Conservation (phyloP, 2,329 filamentous ascomycete genomes). For the Aureobasidium namibiae region DNA sequence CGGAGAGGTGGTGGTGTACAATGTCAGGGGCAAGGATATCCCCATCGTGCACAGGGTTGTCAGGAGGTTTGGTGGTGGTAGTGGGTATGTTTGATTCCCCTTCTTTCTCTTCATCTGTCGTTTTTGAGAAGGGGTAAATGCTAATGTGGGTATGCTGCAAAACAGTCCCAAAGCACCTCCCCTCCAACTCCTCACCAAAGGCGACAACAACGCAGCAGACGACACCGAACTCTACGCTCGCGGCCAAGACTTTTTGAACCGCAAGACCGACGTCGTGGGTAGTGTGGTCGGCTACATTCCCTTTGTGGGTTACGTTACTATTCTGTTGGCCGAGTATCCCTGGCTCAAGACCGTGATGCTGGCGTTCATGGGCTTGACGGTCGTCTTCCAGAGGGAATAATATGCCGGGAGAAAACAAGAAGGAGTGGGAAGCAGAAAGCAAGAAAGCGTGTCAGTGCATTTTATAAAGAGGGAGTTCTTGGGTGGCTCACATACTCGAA, state of each 20-base stretch:
- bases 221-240: slow-evolving; percentile 85
- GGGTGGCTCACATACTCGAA: not conserved
- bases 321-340: slow-evolving; percentile 87
- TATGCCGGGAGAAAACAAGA: not conserved
- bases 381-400: slow-evolving; percentile 83
- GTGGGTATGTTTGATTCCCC: not conserved
- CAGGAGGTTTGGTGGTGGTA: slow-evolving; percentile 53
- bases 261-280: slow-evolving; percentile 77
- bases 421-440: not conserved
- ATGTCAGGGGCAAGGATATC: slow-evolving; percentile 87
- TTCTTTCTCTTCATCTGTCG: slow-evolving; percentile 15
- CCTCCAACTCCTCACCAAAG: slow-evolving; percentile 71
- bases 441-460: not conserved
- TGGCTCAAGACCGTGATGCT: slow-evolving; percentile 96
- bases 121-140: too few relatives aligned
- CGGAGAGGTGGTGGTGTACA: slow-evolving; percentile 70
- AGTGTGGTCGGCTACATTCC: slow-evolving; percentile 88
- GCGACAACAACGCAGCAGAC: slow-evolving; percentile 91
- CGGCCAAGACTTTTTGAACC: slow-evolving; percentile 78
- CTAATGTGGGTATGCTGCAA: not conserved
- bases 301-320: slow-evolving; percentile 94
- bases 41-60: slow-evolving; percentile 94
- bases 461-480: not conserved
- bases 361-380: slow-evolving; percentile 88
- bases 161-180: not conserved